Evolutionary conservation across 768 basidiomycete genomes (phyloP), one percentile per base, ranked within the genome.

Genomic region (Coprinopsis sp.): DNA sequence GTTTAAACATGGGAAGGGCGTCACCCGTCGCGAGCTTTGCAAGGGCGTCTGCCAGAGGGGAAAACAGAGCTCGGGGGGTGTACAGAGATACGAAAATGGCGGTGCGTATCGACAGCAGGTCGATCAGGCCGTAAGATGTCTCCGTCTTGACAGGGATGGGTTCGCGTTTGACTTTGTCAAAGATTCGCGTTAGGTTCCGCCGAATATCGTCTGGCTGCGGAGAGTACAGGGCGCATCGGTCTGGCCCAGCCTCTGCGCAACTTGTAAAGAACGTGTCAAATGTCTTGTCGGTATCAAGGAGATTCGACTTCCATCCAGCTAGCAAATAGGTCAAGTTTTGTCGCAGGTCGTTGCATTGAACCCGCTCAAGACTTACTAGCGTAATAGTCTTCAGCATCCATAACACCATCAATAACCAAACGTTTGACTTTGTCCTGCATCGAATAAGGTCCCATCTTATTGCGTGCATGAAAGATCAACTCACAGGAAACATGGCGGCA

Each of bases 321-420:
- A 51, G 6, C 6, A 37, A 27, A 13, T 10, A 33, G 23, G 24
- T 31, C 11, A 38, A 7, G 11, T 11, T 8, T 11, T 3, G 4
- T 44, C 18, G 14, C 19, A 30, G 16, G n/a, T 18, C 16, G 23
- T 38, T 37, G 16, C 14, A 34, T 25, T 12, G 14, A 21, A 21
- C 44, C n/a, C n/a, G n/a, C n/a, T n/a, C n/a, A n/a, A n/a, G n/a
- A n/a, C 58, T 30, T 49, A 69, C 71, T 60, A 11, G 60, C 51
- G 44, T 66, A 74, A 46, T 71, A 72, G 37, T 70, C 55, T 24
- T 71, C 66, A 1, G 65, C 54, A 33, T 72, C 70, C 18, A 65
- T 61, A n/a, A 71, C 69, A 16, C 70, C 69, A 37, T 73, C 71
- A 18, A 72, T 60, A 6, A 69, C 55, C 14, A 72, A 8, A 10